Base-by-base conservation (phyloP, 306 rosid species). In the Dryas octopetala region DNA sequence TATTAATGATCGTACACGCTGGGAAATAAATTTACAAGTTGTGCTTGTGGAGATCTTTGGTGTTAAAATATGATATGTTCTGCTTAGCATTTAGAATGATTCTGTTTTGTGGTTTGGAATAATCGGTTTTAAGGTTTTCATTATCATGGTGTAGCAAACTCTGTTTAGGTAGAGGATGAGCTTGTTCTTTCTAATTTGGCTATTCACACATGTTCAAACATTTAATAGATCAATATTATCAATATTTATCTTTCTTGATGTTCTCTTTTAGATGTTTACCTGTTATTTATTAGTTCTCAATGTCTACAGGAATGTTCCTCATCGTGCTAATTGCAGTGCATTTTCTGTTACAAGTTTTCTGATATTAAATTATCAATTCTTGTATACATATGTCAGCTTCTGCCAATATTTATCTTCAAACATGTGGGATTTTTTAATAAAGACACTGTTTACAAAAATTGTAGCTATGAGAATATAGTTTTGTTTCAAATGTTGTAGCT, bases 91-190 rank as follows among this genome's bases (percentile, higher is more conserved):
- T 43, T 28, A 44, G 14, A 5, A 7, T 71, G 23, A 8, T 19
- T 55, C 65, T 70, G 62, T 51, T 70, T 15, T 40, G 40, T n/a
- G 4, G 74, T 70, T n/a, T 4, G 28, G 53, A 70, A 40, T 5
- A n/a, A 5, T 16, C 16, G 38, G 65, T 41, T 55, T 32, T 12
- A 5, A 41, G 41, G 51, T 43, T 71, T 16, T 9, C 49, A 5
- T 52, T 7, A 32, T 38, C 74, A 51, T 23, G 14, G 51, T 14
- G 43, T 68, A 17, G 57, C 12, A 10, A 4, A 12, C 54, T 46
- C 38, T 46, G 9, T 67, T 49, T n/a, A 16, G 7, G 41, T 10
- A 55, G 53, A 52, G 17, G 19, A 43, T 55, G 43, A 19, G 12
- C 52, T 41, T 52, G 32, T 51, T 69, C 48, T 32, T 5, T 46